Percentiles rank a stretch among this genome's conserved stretches.
Evolutionary conservation across 352 stramenopile species (phyloP).

Genomic region (Pythium volutum): DNA sequence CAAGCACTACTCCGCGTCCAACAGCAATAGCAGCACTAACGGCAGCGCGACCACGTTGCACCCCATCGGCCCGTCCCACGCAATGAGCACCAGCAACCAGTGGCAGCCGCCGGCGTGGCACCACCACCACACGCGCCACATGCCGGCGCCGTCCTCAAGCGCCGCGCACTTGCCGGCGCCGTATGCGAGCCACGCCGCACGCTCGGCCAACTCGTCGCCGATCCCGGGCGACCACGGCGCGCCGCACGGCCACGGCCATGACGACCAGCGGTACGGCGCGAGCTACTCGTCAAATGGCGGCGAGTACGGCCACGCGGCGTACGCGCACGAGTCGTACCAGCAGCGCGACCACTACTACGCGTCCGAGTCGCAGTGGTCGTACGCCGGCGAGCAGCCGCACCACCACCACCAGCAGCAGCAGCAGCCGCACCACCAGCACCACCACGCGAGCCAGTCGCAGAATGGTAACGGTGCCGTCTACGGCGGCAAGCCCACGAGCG

Average conservation of each 20-base stretch:
- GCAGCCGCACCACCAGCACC: slow-evolving; percentile 4
- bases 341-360: slow-evolving; percentile 14
- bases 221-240: slow-evolving; percentile 1
- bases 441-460: not conserved
- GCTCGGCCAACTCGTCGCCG: slow-evolving; percentile 8
- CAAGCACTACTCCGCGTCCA: slow-evolving; percentile 1
- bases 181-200: slow-evolving; percentile 4
- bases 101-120: slow-evolving; percentile 19
- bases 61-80: not conserved
- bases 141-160: slow-evolving; percentile 1
- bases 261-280: slow-evolving; percentile 13
- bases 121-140: slow-evolving; percentile 14
- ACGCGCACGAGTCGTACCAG: slow-evolving; percentile 9
- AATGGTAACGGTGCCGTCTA: not conserved
- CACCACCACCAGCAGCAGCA: slow-evolving; percentile 4
- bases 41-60: not conserved
- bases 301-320: slow-evolving; percentile 2
- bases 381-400: slow-evolving; percentile 4
- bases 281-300: slow-evolving; percentile 7
- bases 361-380: slow-evolving; percentile 14
- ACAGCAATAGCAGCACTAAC: no score
- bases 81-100: slow-evolving; percentile 22
- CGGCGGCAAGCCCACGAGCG: slow-evolving; percentile 10
- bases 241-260: not conserved
- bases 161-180: slow-evolving; percentile 12